These are phyloP conservation scores for Nitzschia sp. DNA, from an alignment of 108 stramenopile species.

Conservation along the genomic window DNA sequence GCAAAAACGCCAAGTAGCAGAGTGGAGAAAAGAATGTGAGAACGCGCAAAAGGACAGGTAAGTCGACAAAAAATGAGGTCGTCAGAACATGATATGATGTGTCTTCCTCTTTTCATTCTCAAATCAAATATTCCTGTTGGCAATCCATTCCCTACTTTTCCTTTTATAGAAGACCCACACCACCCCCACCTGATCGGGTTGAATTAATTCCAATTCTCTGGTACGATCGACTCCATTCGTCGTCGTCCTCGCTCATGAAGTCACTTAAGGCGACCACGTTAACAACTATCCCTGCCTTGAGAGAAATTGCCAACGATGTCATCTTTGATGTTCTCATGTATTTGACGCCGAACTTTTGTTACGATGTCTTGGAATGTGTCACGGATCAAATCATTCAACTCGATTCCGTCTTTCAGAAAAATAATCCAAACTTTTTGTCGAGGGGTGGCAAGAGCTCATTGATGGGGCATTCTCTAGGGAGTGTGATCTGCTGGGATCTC, in stretches of 20 bases:
- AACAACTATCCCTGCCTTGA: constrained; percentile 68
- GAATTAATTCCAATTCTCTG: constrained; percentile 88
- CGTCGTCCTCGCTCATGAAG: constrained; percentile 57
- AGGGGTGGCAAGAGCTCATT: constrained; percentile 63
- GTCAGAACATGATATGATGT: neutral
- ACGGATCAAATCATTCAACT: constrained; percentile 65
- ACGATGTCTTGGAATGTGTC: constrained; percentile 70
- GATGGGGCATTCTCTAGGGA: constrained; percentile 86
- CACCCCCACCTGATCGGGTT: constrained; percentile 65
- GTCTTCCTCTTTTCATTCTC: too few relatives aligned
- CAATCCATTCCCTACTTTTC: neutral
- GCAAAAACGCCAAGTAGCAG: constrained; percentile 53
- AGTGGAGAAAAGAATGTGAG: constrained; percentile 72
- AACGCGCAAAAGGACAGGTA: constrained; percentile 47
- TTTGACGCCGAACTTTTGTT: constrained; percentile 79
- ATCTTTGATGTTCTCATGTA: constrained; percentile 68
- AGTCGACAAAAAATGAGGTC: constrained; percentile 2
- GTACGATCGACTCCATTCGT: constrained; percentile 75
- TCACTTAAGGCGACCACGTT: constrained; percentile 75
- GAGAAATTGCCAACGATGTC: constrained; percentile 87
- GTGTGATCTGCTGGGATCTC: constrained; percentile 88
- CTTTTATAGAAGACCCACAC: constrained; percentile 22
- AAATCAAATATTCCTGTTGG: neutral
- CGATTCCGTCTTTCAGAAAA: constrained; percentile 52
- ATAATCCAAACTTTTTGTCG: constrained; percentile 59